Evolutionary conservation across 371 early-diverging fungal genomes (phyloP).

Genomic region (Mucor indicus): DNA sequence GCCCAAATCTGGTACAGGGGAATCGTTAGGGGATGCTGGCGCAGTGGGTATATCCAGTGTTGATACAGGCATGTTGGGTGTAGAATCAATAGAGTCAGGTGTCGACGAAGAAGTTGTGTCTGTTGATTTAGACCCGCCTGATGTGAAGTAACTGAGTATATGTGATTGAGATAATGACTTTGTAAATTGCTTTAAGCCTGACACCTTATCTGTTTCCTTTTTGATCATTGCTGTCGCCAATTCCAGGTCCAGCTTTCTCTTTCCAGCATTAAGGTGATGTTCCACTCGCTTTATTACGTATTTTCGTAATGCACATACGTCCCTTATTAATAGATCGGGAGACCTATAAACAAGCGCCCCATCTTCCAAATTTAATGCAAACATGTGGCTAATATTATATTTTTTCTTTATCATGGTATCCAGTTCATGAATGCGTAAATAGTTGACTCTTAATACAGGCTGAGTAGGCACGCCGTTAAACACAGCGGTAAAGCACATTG

Average conservation of each 20-base stretch:
- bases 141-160: constrained; percentile 48
- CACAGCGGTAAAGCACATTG: constrained; percentile 33
- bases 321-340: constrained; percentile 20
- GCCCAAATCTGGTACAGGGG: not conserved
- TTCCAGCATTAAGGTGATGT: constrained; percentile 21
- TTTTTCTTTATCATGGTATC: constrained; percentile 16
- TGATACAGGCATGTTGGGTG: constrained; percentile 21
- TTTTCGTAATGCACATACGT: constrained; percentile 34
- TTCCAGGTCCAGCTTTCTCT: constrained; percentile 18
- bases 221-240: not conserved
- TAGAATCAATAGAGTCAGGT: constrained; percentile 9
- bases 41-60: constrained; percentile 6
- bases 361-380: constrained; percentile 33
- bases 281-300: constrained; percentile 29
- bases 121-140: constrained; percentile 24
- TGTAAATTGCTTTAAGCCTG: constrained; percentile 45
- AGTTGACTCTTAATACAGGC: constrained; percentile 29
- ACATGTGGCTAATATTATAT: constrained; percentile 32
- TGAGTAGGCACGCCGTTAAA: constrained; percentile 47
- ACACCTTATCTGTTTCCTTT: constrained; percentile 5
- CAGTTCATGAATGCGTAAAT: constrained; percentile 26
- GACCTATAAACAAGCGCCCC: constrained; percentile 41
- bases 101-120: constrained; percentile 3
- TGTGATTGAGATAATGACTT: constrained; percentile 53
- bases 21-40: not conserved